A percentile compares a stretch with the other conserved stretches of the same genome.
phyloP scores from a whole-genome alignment of 768 basidiomycete genomes.

The Calocybe gangraenosa region DNA sequence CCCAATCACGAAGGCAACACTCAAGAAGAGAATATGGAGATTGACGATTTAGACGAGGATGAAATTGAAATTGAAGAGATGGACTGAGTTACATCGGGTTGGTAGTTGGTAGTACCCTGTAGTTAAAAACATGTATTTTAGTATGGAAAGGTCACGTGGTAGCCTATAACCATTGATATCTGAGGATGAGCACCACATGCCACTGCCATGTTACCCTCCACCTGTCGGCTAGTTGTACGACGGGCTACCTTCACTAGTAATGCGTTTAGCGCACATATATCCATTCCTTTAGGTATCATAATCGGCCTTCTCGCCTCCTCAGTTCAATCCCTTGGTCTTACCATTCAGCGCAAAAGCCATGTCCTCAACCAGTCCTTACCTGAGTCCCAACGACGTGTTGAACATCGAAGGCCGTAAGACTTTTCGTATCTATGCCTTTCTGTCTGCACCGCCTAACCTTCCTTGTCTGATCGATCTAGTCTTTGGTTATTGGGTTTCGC shows the following conservation, averaged over 20 bases:
- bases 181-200: no score
- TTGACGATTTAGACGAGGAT: constrained; percentile 48
- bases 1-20: constrained; percentile 74
- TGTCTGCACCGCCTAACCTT: not conserved
- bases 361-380: constrained; percentile 75
- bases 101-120: no score
- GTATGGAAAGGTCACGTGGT: no score
- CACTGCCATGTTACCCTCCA: constrained; percentile 5
- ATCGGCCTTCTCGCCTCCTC: constrained; percentile 79
- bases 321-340: constrained; percentile 87
- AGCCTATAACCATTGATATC: no score
- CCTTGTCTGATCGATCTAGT: constrained; percentile 33
- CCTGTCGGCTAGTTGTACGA: constrained; percentile 7
- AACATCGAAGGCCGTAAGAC: constrained; percentile 77
- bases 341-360: constrained; percentile 93
- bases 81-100: constrained; percentile 23
- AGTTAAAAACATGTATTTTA: no score
- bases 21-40: constrained; percentile 56
- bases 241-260: constrained; percentile 2
- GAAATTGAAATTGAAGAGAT: constrained; percentile 72
- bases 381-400: constrained; percentile 55
- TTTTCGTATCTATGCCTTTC: not conserved
- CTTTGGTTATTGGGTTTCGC: constrained; percentile 86
- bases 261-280: constrained; percentile 25
- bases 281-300: constrained; percentile 48